Evolutionary conservation across 352 stramenopile species (phyloP).

Genomic region (Globisporangium carolinianum): DNA sequence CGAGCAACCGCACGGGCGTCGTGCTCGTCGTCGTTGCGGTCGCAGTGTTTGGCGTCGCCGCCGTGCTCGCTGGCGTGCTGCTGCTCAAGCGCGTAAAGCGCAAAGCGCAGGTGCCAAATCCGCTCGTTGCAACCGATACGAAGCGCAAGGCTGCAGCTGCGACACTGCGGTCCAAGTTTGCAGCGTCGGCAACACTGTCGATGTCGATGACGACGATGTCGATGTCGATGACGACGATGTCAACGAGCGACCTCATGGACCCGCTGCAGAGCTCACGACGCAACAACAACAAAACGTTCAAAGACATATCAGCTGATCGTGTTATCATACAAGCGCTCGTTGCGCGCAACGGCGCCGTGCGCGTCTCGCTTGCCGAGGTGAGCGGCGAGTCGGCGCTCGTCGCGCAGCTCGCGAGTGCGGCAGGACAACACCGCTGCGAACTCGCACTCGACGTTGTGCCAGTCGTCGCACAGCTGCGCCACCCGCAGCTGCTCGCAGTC

Average conservation of each 20-base stretch:
- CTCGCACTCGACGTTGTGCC: constrained; percentile 47
- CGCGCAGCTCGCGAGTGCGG: constrained; percentile 22
- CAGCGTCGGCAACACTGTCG: constrained; percentile 2
- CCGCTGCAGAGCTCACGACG: constrained; percentile 27
- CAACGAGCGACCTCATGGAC: constrained; percentile 24
- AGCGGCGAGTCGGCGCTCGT: constrained; percentile 41
- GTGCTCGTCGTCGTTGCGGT: constrained; percentile 40
- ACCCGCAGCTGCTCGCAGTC: constrained; percentile 58
- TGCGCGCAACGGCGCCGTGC: constrained; percentile 35
- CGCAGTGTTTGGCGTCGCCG: constrained; percentile 32
- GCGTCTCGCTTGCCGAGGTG: constrained; percentile 39
- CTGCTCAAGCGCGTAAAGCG: constrained; percentile 53
- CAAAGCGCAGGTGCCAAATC: constrained; percentile 26
- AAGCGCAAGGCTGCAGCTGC: constrained; percentile 30
- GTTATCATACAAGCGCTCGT: constrained; percentile 34
- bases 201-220: constrained; percentile 20
- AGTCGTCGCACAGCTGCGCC: constrained; percentile 55
- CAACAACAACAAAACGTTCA: constrained; percentile 36
- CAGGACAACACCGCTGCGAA: constrained; percentile 51
- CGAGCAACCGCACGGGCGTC: constrained; percentile 14
- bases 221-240: constrained; percentile 16
- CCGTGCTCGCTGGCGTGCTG: constrained; percentile 38
- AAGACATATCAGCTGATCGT: constrained; percentile 37
- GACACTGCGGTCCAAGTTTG: constrained; percentile 21
- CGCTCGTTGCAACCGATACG: constrained; percentile 17